Evolutionary conservation across 2,329 filamentous ascomycete genomes (phyloP).

Genomic region (Aureobasidium sp.): DNA sequence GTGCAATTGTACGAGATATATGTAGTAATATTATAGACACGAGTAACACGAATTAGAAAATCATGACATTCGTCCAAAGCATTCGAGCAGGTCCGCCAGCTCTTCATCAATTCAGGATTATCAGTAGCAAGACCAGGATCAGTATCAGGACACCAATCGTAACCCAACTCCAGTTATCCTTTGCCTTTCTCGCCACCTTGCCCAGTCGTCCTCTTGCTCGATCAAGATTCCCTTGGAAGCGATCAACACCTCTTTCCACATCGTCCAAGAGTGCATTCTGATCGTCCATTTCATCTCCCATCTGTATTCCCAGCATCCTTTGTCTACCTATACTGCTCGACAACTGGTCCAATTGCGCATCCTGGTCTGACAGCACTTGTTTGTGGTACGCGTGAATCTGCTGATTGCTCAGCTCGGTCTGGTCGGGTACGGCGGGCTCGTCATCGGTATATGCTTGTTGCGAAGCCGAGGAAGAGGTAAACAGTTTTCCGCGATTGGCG

Average conservation of each 20-base stretch:
- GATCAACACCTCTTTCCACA: slow-evolving; percentile 72
- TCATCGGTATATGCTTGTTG: slow-evolving; percentile 54
- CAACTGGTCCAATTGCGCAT: slow-evolving; percentile 82
- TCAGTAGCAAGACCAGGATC: slow-evolving; percentile 70
- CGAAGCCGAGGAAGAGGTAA: slow-evolving; percentile 35
- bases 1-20: not conserved
- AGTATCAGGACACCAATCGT: slow-evolving; percentile 74
- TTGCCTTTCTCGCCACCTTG: slow-evolving; percentile 64
- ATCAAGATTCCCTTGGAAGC: slow-evolving; percentile 70
- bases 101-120: not conserved
- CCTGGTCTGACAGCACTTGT: slow-evolving; percentile 77
- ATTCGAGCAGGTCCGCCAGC: not conserved
- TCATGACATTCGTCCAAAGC: not conserved
- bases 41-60: not conserved
- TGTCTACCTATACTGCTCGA: slow-evolving; percentile 84
- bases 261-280: slow-evolving; percentile 88
- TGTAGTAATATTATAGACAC: not conserved
- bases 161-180: slow-evolving; percentile 82
- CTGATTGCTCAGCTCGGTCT: slow-evolving; percentile 61
- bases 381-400: slow-evolving; percentile 83
- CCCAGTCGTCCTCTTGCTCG: slow-evolving; percentile 67
- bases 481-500: slow-evolving; percentile 50
- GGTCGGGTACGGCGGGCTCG: slow-evolving; percentile 40
- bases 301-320: slow-evolving; percentile 87
- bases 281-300: slow-evolving; percentile 88